Conservation (phyloP, 495 filamentous ascomycete genomes). For the Poronia punctata region DNA sequence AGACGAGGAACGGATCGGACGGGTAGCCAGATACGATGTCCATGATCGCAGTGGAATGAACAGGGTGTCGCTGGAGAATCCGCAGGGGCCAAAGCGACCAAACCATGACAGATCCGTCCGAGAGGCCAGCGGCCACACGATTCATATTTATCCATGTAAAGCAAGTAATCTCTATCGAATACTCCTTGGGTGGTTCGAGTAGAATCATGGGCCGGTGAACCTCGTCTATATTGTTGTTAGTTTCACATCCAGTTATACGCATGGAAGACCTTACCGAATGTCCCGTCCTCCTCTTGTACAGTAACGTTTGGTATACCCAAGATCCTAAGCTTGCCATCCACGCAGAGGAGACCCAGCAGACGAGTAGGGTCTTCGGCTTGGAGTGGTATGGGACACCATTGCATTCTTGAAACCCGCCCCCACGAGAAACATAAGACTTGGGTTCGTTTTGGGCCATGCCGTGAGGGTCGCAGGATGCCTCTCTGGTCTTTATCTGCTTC, state of each 20-base stretch:
- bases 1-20: constrained; percentile 37
- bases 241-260: background rate
- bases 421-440: constrained; percentile 31
- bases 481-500: constrained; percentile 9
- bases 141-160: constrained; percentile 44
- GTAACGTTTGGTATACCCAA: constrained; percentile 23
- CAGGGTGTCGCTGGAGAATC: constrained; percentile 32
- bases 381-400: constrained; percentile 39
- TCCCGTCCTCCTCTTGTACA: constrained; percentile 11
- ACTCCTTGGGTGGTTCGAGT: constrained; percentile 33
- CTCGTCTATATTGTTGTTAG: constrained; percentile 28
- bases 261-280: constrained; percentile 26
- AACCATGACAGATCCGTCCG: constrained; percentile 39
- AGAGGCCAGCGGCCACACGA: constrained; percentile 39
- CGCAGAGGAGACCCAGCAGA: constrained; percentile 33
- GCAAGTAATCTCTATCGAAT: constrained; percentile 38
- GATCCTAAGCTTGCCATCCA: constrained; percentile 36
- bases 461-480: constrained; percentile 16
- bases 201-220: constrained; percentile 31
- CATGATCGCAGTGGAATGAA: constrained; percentile 38
- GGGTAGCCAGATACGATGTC: constrained; percentile 43
- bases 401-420: constrained; percentile 33
- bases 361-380: constrained; percentile 17
- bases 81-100: constrained; percentile 40
- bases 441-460: constrained; percentile 20